phyloP scores from a whole-genome alignment of 176 grass and related monocot species.

The Paspalum vaginatum region DNA sequence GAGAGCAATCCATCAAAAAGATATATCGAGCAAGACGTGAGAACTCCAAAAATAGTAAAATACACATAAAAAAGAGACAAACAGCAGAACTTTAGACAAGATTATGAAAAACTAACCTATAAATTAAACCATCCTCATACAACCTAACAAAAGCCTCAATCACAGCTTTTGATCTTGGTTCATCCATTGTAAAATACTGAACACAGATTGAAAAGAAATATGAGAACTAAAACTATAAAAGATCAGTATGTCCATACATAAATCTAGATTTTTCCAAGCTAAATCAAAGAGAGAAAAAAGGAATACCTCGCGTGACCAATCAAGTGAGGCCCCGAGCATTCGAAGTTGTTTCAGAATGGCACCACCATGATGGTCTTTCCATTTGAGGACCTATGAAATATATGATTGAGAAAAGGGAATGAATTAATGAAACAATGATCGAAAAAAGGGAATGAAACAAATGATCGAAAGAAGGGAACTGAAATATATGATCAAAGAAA shows the following conservation, averaged over 20 bases:
- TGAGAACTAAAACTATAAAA: not conserved
- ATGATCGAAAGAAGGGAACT: no score
- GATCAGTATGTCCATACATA: not conserved
- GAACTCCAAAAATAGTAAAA: not conserved
- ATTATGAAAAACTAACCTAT: slow-evolving; percentile 62
- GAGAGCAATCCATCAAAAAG: not conserved
- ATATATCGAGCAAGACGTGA: not conserved
- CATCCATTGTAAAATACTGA: slow-evolving; percentile 97
- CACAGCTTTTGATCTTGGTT: slow-evolving; percentile 77
- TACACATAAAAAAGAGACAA: not conserved
- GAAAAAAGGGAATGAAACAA: slow-evolving; percentile 3
- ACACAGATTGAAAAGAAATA: slow-evolving; percentile 32
- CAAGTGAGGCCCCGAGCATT: slow-evolving; percentile 81
- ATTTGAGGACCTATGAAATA: slow-evolving; percentile 76
- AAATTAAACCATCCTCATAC: slow-evolving; percentile 76
- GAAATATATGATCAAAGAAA: no score
- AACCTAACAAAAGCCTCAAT: slow-evolving; percentile 89
- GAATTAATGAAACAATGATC: not conserved
- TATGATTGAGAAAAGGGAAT: slow-evolving; percentile 34
- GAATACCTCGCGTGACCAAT: slow-evolving; percentile 84
- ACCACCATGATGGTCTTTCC: slow-evolving; percentile 72
- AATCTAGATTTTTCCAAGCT: not conserved
- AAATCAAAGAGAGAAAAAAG: not conserved
- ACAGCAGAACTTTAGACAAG: not conserved
- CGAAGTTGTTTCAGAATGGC: slow-evolving; percentile 60